Evolutionary conservation across 2,329 filamentous ascomycete genomes (phyloP).

Genomic region (Diplodia sapinea): DNA sequence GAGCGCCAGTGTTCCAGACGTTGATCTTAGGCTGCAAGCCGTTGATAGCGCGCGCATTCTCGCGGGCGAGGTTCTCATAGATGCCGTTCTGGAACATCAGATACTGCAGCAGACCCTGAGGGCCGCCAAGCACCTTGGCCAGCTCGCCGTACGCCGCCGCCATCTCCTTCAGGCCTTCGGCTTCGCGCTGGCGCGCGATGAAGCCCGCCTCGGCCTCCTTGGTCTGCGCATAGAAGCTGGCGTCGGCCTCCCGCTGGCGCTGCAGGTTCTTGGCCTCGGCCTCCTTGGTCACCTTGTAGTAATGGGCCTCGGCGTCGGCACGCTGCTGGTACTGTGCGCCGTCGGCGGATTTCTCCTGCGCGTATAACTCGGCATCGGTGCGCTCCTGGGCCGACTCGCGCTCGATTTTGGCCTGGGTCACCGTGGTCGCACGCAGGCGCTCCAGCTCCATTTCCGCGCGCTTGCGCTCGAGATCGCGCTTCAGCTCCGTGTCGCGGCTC

Average conservation of each 20-base stretch:
- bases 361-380: slow-evolving; percentile 63
- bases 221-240: slow-evolving; percentile 53
- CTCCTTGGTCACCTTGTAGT: slow-evolving; percentile 48
- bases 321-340: slow-evolving; percentile 64
- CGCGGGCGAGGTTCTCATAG: slow-evolving; percentile 76
- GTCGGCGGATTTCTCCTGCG: slow-evolving; percentile 59
- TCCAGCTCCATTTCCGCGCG: slow-evolving; percentile 81
- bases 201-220: slow-evolving; percentile 64
- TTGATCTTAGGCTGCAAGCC: slow-evolving; percentile 88
- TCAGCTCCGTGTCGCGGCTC: slow-evolving; percentile 78
- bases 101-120: slow-evolving; percentile 78
- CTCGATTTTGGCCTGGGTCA: slow-evolving; percentile 75
- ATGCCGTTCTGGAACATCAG: slow-evolving; percentile 86
- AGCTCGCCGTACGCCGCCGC: slow-evolving; percentile 79
- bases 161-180: slow-evolving; percentile 77
- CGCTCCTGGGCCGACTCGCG: slow-evolving; percentile 72
- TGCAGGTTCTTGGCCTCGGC: slow-evolving; percentile 53
- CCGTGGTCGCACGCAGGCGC: slow-evolving; percentile 75
- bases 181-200: slow-evolving; percentile 70
- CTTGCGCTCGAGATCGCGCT: slow-evolving; percentile 77
- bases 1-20: slow-evolving; percentile 80
- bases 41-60: slow-evolving; percentile 75
- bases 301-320: slow-evolving; percentile 63
- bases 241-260: slow-evolving; percentile 53
- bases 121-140: slow-evolving; percentile 75